Conservation (phyloP, 495 filamentous ascomycete species). For the Talaromyces thailandensis region DNA sequence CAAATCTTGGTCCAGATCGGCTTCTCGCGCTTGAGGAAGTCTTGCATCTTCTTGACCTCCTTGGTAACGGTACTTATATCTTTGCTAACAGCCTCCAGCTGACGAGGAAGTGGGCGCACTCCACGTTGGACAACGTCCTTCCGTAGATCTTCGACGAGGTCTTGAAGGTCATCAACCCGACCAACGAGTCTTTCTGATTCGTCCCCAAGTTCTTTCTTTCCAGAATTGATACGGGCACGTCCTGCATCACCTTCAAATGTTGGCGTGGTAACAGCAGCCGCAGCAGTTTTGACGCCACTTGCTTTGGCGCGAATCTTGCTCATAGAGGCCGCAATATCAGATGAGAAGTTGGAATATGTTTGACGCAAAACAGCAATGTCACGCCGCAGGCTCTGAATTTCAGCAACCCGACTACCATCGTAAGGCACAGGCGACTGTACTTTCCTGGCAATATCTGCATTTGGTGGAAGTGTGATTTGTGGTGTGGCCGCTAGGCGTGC, state of each 20-base stretch:
- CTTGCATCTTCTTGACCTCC: conserved; percentile 92
- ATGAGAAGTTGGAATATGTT: conserved; percentile 82
- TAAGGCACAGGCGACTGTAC: conserved; percentile 21
- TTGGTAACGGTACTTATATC: conserved; percentile 72
- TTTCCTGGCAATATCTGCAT: conserved; percentile 10
- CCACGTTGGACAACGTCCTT: conserved; percentile 94
- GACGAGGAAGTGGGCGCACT: conserved; percentile 83
- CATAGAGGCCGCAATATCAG: conserved; percentile 86
- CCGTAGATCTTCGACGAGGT: conserved; percentile 90
- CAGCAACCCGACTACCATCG: conserved; percentile 50
- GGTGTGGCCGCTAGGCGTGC: conserved; percentile 68
- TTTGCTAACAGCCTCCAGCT: conserved; percentile 79
- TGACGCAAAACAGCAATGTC: conserved; percentile 90
- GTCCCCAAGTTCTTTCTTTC: conserved; percentile 72
- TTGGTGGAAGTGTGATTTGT: conserved; percentile 29
- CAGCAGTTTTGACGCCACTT: conserved; percentile 63
- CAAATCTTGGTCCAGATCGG: conserved; percentile 97
- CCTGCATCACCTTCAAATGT: conserved; percentile 62
- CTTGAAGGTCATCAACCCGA: conserved; percentile 91
- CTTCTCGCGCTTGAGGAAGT: conserved; percentile 84
- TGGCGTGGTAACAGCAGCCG: conserved; percentile 55
- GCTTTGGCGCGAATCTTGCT: conserved; percentile 71
- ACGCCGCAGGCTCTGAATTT: conserved; percentile 74
- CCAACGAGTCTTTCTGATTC: conserved; percentile 83
- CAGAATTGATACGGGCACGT: conserved; percentile 71